These are phyloP conservation scores for Aspergillus aculeatinus DNA, from an alignment of 2,329 filamentous ascomycete species.

Conservation along the genomic window DNA sequence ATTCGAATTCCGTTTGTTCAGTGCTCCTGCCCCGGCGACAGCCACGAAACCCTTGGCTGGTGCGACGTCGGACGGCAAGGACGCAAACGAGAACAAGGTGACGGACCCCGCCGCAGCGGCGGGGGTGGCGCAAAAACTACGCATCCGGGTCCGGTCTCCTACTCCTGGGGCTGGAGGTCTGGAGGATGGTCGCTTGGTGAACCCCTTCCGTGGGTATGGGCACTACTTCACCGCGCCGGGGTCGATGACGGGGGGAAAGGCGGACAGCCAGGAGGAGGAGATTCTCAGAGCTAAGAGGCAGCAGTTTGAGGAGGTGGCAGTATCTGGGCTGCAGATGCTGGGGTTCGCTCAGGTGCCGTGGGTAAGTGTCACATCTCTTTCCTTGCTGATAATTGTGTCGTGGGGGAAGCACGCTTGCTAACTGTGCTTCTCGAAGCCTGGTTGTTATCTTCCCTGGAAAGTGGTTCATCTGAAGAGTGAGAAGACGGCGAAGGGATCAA, in stretches of 20 bases:
- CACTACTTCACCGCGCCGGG: constrained; percentile 43
- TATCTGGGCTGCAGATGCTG: constrained; percentile 35
- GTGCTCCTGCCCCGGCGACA: constrained; percentile 22
- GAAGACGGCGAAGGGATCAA: constrained; percentile 32
- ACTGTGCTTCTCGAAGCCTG: constrained; percentile 29
- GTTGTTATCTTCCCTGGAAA: constrained; percentile 44
- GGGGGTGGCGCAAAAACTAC: constrained; percentile 34
- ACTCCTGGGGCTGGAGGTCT: constrained; percentile 29
- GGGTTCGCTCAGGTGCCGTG: constrained; percentile 32
- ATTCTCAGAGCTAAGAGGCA: constrained; percentile 21
- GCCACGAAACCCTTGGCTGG: not conserved
- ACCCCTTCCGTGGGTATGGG: constrained; percentile 43
- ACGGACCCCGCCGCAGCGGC: not conserved
- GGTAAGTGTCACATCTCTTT: no score
- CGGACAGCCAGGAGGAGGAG: constrained; percentile 16
- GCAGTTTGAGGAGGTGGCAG: constrained; percentile 39
- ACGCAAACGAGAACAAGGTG: not conserved
- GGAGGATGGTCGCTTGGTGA: constrained; percentile 39
- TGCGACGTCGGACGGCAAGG: not conserved
- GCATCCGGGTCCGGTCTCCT: constrained; percentile 41
- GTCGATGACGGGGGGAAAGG: constrained; percentile 21
- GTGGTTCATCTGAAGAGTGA: constrained; percentile 37
- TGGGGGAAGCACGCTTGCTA: constrained; percentile 2
- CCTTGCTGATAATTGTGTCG: no score
- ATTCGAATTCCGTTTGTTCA: constrained; percentile 46